Evolutionary conservation across 1,284 basidiomycete genomes (phyloP), one percentile per base, ranked within the genome.

Genomic region (Rhodotorula mucilaginosa): DNA sequence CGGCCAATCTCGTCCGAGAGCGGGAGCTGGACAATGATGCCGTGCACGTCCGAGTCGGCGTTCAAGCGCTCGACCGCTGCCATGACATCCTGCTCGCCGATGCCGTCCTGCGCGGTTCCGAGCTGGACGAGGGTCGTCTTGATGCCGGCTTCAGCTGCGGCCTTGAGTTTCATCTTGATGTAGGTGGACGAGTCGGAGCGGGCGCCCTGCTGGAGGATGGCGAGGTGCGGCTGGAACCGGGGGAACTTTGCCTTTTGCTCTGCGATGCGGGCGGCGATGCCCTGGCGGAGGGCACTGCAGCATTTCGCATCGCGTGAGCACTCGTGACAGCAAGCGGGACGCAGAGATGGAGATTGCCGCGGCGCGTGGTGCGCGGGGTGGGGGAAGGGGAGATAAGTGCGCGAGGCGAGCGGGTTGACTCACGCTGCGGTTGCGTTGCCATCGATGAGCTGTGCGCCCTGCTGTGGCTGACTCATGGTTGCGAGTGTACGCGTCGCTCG

Each of bases 91-190:
- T 90, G 88, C 63, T 87, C 89, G 21, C 90, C 87, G 48, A 97
- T 81, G 69, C 82, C 81, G 34, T 75, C 70, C 61, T 78, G 76
- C 59, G 70, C 61, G 1, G 70, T 70, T 26, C 74, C 74, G 29
- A 83, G 78, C 72, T 81, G 79, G 79, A 98, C 84, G 81, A 98
- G 94, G 70, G 89, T 88, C 82, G 91, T 91, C 72, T 86, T 87
- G 84, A 99, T 93, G 71, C 96, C 95, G 77, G 92, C 91, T 83
- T 99, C 93, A 79, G 93, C 89, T 34, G 95, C 92, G 18, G 97
- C 97, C 82, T 95, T 97, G 64, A 88, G 86, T 84, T 99, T 99
- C 96, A 98, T 98, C 80, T 93, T 92, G 76, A 99, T 90, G 83
- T 99, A 99, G 65, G 90, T 90, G 48, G 86, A 85, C 13, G 94